Evolutionary conservation across 202 grass and related monocot genomes (phyloP).

Genomic region (Brachypodium distachyon): DNA sequence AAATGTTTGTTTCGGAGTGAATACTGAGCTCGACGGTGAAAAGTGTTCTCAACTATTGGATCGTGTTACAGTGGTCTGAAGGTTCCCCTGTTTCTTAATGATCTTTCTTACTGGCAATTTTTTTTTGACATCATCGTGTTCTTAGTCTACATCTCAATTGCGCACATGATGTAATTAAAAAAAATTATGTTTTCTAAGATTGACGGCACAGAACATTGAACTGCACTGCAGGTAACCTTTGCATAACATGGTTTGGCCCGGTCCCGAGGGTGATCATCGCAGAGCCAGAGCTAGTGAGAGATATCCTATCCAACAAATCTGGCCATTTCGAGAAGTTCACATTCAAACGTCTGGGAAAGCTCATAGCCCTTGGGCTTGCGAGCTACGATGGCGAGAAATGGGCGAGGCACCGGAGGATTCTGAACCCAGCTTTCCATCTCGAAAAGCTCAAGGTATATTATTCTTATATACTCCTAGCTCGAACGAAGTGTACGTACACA

Average conservation of each 20-base stretch:
- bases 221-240: slow-evolving; percentile 56
- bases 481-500: neutral
- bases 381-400: slow-evolving; percentile 59
- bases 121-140: no score
- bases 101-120: no score
- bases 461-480: neutral
- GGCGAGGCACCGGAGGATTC: slow-evolving; percentile 72
- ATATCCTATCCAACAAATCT: slow-evolving; percentile 56
- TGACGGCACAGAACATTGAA: no score
- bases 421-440: slow-evolving; percentile 70
- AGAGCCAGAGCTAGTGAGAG: slow-evolving; percentile 44
- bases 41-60: neutral
- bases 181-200: no score
- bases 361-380: slow-evolving; percentile 27
- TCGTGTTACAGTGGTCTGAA: no score
- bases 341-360: neutral
- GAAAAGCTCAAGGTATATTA: slow-evolving; percentile 55
- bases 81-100: no score
- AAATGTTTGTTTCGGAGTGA: no score
- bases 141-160: no score
- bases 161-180: no score
- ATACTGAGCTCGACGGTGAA: no score
- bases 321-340: slow-evolving; percentile 44
- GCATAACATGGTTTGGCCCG: slow-evolving; percentile 54
- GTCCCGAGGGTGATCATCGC: slow-evolving; percentile 35